phyloP scores from a whole-genome alignment of 2,329 filamentous ascomycete species.

The Hymenoscyphus albidus region DNA sequence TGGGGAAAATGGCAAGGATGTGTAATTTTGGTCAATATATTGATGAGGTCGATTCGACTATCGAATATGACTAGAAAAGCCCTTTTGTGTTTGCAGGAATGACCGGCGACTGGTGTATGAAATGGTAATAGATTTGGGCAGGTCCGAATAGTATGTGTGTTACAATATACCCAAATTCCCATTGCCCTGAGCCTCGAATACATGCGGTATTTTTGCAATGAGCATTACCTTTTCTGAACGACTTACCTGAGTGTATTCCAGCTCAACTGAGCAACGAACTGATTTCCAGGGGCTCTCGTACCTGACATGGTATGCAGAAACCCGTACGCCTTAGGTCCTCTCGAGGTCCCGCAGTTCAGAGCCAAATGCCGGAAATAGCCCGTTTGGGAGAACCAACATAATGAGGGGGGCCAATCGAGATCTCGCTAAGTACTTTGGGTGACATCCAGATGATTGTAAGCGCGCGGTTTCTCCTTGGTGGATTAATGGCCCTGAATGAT shows the following conservation, averaged over 20 bases:
- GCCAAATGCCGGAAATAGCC: neutral
- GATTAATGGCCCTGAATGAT: neutral
- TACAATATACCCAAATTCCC: conserved; percentile 3
- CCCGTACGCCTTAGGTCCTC: neutral
- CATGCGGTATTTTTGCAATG: neutral
- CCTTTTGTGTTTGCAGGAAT: neutral
- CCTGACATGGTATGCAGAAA: neutral
- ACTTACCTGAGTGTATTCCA: neutral
- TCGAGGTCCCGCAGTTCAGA: too few species aligned
- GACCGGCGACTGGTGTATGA: neutral
- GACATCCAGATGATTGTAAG: neutral
- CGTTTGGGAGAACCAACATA: neutral
- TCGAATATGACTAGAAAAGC: neutral
- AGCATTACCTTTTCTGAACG: neutral
- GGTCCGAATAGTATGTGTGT: neutral
- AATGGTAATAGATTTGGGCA: neutral
- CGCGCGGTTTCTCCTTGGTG: neutral
- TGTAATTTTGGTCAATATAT: conserved; percentile 4
- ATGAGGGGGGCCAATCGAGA: neutral
- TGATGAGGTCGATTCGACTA: neutral
- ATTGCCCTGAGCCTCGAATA: neutral
- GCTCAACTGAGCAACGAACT: neutral
- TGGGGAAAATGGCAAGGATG: neutral
- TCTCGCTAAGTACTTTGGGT: neutral
- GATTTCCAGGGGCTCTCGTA: neutral